Evolutionary conservation across 2,329 filamentous ascomycete species (phyloP), one percentile per base, ranked within the genome.

Genomic region (Byssothecium circinans): DNA sequence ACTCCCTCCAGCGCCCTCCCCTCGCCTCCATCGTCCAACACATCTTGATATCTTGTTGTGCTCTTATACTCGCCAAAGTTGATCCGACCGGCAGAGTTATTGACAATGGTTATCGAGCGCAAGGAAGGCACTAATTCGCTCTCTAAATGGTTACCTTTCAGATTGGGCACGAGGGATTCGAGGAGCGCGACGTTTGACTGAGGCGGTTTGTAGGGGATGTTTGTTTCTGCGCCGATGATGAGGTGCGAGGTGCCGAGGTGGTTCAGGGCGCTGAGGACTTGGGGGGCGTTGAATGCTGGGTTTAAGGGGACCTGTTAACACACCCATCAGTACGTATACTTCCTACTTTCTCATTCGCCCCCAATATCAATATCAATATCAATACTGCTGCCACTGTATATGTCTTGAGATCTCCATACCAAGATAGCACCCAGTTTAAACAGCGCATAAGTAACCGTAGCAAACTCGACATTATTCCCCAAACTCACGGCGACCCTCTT

Each of bases 371-470:
- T n/a, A n/a, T n/a, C n/a, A n/a, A n/a, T n/a, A n/a, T n/a, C n/a
- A n/a, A n/a, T n/a, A n/a, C n/a, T n/a, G n/a, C n/a, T n/a, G n/a
- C n/a, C n/a, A n/a, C n/a, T n/a, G n/a, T n/a, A 17, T 11, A 39
- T 17, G 2, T 36, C 12, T 15, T 34, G 8, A 32, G 3, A 29
- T 41, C 4, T 17, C n/a, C 73, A 51, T 67, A 84, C 91, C 53
- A 97, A 77, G 41, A 97, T 83, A 19, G 89, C 92, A n/a, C 94
- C 94, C 8, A 97, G 80, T 72, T 97, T 97, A 77, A 92, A 96
- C 45, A 94, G 71, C 1, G 91, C 91, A 72, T 97, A 97, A 5
- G 87, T 92, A 17, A 71, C 68, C 79, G 86, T 85, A 2, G 89
- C 89, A 67, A 89, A 92, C 70, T 96, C 91, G 58, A 86, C 76